Base-by-base conservation (phyloP, 805 yeast species). In the Metschnikowia anglica region DNA sequence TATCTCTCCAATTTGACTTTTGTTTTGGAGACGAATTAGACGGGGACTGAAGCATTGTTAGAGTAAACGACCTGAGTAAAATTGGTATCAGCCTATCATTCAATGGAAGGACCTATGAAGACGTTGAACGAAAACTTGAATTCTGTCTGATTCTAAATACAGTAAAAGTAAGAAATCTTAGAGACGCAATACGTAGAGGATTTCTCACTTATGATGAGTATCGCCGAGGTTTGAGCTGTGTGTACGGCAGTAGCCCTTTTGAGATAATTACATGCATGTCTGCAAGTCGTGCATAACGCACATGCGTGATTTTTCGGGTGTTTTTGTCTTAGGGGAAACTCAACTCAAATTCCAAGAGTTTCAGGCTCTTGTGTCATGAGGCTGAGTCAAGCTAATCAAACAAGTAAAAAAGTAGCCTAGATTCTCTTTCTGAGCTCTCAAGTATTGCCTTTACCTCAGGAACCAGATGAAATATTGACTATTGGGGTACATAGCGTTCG, bases 1-100 rank as follows among this genome's bases (percentile, higher is more conserved):
- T 43, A 10, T 31, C 42, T 20, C 34, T 37, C 51, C 51, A 47
- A 15, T 40, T 40, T 16, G 43, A 35, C 20, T 44, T 43, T 29
- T 43, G 35, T 17, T 25, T 37, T 9, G 41, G 46, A 1, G 46
- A 34, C 25, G 21, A 25, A 13, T 39, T 30, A 12, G 32, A 28
- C 2, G 48, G 41, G 5, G 51, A 36, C 15, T 25, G 47, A 18
- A 47, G 36, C 47, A 47, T 47, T 19, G 8, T 20, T 20, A 8
- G 7, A 23, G 18, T 7, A 4, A 28, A n/a, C n/a, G n/a, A n/a
- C n/a, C n/a, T n/a, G n/a, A n/a, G n/a, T n/a, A n/a, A n/a, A n/a
- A n/a, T n/a, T n/a, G n/a, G n/a, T n/a, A n/a, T n/a, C n/a, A n/a
- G n/a, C n/a, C n/a, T n/a, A n/a, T n/a, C n/a, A n/a, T n/a, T n/a